Evolutionary conservation across 1,284 basidiomycete species (phyloP).

Genomic region (Puccinia polysora): DNA sequence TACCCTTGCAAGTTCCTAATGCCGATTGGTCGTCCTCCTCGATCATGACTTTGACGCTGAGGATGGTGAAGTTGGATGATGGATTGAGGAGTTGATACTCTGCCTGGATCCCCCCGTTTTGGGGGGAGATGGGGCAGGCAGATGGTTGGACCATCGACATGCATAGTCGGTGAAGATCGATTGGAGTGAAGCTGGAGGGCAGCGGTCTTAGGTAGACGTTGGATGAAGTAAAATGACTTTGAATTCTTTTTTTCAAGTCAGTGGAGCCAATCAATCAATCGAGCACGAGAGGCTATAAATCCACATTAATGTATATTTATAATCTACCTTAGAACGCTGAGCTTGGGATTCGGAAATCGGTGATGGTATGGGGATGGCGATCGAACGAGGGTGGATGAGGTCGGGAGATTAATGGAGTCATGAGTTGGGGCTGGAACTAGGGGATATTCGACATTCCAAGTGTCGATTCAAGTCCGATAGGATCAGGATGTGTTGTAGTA

Average conservation of each 20-base stretch:
- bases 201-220: conserved; percentile 37
- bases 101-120: neutral
- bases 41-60: conserved; percentile 39
- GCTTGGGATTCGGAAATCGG: too few relatives aligned
- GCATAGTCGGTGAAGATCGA: conserved; percentile 15
- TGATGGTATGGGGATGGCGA: too few relatives aligned
- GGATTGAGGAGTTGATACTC: neutral
- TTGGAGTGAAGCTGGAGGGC: conserved; percentile 11
- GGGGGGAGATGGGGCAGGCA: neutral
- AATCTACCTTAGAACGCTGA: too few relatives aligned
- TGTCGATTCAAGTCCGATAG: too few relatives aligned
- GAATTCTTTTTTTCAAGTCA: neutral
- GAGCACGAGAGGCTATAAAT: neutral
- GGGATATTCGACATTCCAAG: too few relatives aligned
- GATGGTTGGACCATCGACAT: neutral
- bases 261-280: neutral
- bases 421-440: too few relatives aligned
- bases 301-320: too few relatives aligned
- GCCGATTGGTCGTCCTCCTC: conserved; percentile 18
- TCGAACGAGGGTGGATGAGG: too few relatives aligned
- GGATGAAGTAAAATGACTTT: conserved; percentile 24
- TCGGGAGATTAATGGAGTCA: too few relatives aligned
- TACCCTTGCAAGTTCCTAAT: conserved; percentile 25
- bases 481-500: too few relatives aligned
- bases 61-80: neutral